A percentile compares a stretch with the other conserved stretches of the same genome.
phyloP scores from a whole-genome alignment of 306 rosid species.

The Phaseolus lunatus region DNA sequence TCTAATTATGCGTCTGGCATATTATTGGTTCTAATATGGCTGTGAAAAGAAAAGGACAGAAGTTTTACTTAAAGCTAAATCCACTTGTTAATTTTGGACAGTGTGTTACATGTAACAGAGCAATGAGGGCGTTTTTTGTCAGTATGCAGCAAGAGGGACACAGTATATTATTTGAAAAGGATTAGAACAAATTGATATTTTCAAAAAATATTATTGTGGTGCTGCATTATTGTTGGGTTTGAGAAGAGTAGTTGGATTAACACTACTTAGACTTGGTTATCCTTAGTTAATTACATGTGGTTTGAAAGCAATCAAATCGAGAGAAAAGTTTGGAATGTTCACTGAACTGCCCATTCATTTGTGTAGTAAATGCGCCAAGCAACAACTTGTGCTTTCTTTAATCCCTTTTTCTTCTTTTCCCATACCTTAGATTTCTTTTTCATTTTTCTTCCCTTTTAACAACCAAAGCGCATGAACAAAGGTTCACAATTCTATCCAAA shows the following conservation, averaged over 20 bases:
- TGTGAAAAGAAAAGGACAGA: no score
- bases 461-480: not conserved
- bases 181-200: slow-evolving; percentile 4
- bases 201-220: not conserved
- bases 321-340: not conserved
- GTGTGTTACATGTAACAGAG: not conserved
- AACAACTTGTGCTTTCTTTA: slow-evolving; percentile 19
- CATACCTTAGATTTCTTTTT: not conserved
- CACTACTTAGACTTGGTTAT: slow-evolving; percentile 1
- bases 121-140: not conserved
- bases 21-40: no score
- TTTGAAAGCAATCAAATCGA: slow-evolving; percentile 6
- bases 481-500: not conserved
- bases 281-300: not conserved
- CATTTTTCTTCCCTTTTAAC: not conserved
- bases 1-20: no score
- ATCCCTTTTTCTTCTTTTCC: not conserved
- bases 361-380: not conserved
- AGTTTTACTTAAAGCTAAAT: not conserved
- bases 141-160: slow-evolving; percentile 1
- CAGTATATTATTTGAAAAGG: not conserved
- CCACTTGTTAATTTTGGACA: not conserved
- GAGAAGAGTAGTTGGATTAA: not conserved
- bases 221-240: slow-evolving; percentile 16
- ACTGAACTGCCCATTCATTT: not conserved